Evolutionary conservation across 352 stramenopile genomes (phyloP), one percentile per base, ranked within the genome.

Genomic region (Pythium chondricola): DNA sequence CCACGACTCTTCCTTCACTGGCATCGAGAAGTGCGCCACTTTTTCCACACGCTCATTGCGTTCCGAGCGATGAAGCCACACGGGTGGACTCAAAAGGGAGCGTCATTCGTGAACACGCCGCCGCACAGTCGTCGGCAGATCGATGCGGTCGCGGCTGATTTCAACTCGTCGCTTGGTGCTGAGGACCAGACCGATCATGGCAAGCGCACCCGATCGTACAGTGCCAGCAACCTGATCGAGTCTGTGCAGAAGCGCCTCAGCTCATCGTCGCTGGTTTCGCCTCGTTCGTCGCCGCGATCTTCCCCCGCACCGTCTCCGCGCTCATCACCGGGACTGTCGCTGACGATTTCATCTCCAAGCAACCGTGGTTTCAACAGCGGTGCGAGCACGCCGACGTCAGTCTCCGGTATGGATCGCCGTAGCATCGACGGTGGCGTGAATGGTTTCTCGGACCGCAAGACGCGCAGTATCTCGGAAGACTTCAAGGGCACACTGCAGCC

Each of bases 11-110:
- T 95, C 43, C 39, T 95, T 35, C 83, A 95, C 46, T 95, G 83
- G 83, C 77, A 93, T 63, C 74, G 81, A 45, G 83, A 95, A 75
- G 80, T 93, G 22, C 81, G 83, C 9, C 71, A 82, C 51, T 95
- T 95, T 52, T 95, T 80, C 60, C 83, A 95, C 40, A 93, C 78
- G 10, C 54, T 95, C 32, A 87, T 93, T 43, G 83, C 83, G 22
- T 90, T 85, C 45, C 75, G 83, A 21, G 83, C 76, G 2, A 86
- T 93, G 75, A 95, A 95, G 62, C 39, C 83, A 0, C 81, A 93
- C 42, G 82, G 73, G 18, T 95, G 82, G 81, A 95, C 82, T 5
- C 83, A 93, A 32, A 85, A 85, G 37, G 83, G 83, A 11, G 67
- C 81, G 21, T 90, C 72, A 1, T 94, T 91, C 51, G 83, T 94